Conservation (phyloP, 2,329 filamentous ascomycete genomes). For the Exophiala xenobiotica region DNA sequence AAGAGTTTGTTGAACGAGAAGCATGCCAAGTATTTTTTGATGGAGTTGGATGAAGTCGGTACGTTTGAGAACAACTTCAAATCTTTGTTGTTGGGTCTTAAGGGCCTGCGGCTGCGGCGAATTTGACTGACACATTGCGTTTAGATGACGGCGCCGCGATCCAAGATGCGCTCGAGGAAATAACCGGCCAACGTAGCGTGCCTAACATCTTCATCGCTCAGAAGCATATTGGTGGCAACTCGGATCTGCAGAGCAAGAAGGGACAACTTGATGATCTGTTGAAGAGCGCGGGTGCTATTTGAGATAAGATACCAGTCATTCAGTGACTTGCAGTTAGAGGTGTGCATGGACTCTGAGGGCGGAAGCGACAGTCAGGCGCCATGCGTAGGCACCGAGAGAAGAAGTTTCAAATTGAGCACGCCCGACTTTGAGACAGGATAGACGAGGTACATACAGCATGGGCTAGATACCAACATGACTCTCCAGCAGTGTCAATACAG, state of each 20-base stretch:
- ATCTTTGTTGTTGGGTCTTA: neutral
- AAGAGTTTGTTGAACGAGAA: constrained; percentile 71
- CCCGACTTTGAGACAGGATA: too few species aligned
- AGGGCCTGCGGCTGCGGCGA: neutral
- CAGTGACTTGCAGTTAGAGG: neutral
- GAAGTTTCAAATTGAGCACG: neutral
- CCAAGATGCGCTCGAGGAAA: constrained; percentile 76
- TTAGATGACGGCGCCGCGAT: constrained; percentile 78
- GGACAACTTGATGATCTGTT: constrained; percentile 63
- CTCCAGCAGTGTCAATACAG: too few species aligned
- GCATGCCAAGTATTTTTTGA: constrained; percentile 68
- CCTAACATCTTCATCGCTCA: constrained; percentile 92
- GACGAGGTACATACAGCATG: too few species aligned
- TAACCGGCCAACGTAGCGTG: constrained; percentile 82
- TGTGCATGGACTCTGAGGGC: too few species aligned
- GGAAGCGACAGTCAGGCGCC: neutral
- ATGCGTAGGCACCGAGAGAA: neutral
- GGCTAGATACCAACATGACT: too few species aligned
- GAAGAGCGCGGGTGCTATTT: constrained; percentile 64
- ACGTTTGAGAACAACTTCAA: constrained; percentile 42
- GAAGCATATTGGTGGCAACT: constrained; percentile 96
- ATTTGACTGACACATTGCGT: neutral
- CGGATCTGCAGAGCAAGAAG: constrained; percentile 71
- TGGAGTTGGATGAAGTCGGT: constrained; percentile 87
- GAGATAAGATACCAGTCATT: constrained; percentile 16